A percentile compares a stretch with the other conserved stretches of the same genome.
Evolutionary conservation across 768 basidiomycete genomes (phyloP).

Genomic region (Thelephora aurantiotincta): DNA sequence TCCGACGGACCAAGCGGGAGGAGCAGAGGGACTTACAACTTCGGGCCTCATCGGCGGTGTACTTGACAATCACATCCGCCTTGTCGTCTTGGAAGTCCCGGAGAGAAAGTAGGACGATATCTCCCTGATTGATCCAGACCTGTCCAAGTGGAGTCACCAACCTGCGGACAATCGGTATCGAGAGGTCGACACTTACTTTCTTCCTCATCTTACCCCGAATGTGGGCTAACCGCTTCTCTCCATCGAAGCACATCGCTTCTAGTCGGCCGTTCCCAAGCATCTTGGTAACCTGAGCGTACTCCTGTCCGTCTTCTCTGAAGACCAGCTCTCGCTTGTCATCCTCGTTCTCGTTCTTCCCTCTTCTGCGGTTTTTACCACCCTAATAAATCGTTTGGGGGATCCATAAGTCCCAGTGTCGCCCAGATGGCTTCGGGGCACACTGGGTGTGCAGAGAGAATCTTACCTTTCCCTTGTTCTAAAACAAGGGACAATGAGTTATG

Average conservation of each 20-base stretch:
- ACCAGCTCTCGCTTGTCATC: conserved; percentile 97
- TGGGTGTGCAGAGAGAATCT: neutral
- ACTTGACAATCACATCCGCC: conserved; percentile 98
- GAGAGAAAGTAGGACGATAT: conserved; percentile 86
- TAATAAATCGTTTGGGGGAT: conserved; percentile 18
- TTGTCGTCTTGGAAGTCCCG: conserved; percentile 99
- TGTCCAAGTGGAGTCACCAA: conserved; percentile 16
- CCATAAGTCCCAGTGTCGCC: neutral
- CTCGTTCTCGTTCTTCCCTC: conserved; percentile 99
- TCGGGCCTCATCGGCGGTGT: conserved; percentile 90
- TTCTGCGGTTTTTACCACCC: conserved; percentile 98
- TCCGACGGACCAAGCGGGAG: conserved; percentile 1
- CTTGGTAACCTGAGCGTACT: conserved; percentile 96
- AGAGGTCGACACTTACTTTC: conserved; percentile 47
- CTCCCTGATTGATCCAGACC: conserved; percentile 99
- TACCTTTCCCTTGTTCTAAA: conserved; percentile 71
- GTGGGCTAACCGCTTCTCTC: conserved; percentile 93
- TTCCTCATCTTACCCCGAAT: conserved; percentile 99
- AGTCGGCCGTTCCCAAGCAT: conserved; percentile 98
- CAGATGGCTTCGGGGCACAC: neutral
- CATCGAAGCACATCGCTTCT: conserved; percentile 95
- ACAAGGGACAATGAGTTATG: conserved; percentile 9
- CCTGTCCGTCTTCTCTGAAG: conserved; percentile 97
- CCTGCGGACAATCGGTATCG: neutral
- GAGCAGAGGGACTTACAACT: conserved; percentile 37